Conservation (phyloP, 495 filamentous ascomycete species). For the Margaritispora aquatica region DNA sequence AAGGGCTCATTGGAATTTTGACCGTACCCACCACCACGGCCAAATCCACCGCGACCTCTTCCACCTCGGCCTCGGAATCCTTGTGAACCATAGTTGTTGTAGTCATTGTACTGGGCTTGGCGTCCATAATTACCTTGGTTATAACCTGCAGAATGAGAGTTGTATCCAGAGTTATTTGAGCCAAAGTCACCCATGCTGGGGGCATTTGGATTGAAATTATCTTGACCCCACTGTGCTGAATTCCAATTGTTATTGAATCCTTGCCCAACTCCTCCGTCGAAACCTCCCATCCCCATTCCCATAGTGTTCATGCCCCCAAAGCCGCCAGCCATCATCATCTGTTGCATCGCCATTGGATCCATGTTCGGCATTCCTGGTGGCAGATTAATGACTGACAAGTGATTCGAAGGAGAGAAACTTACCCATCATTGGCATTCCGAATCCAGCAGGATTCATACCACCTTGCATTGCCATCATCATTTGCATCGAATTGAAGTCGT, state of each 20-base stretch:
- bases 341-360: constrained; percentile 86
- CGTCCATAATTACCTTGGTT: constrained; percentile 54
- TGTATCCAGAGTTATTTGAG: constrained; percentile 70
- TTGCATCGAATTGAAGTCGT: constrained; percentile 68
- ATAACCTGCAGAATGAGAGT: constrained; percentile 40
- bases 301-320: constrained; percentile 82
- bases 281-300: constrained; percentile 83
- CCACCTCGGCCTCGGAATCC: constrained; percentile 58
- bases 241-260: constrained; percentile 44
- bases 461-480: constrained; percentile 69
- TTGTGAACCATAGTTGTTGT: constrained; percentile 48
- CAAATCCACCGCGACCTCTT: constrained; percentile 50
- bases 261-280: constrained; percentile 39
- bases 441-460: constrained; percentile 58
- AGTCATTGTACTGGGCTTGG: constrained; percentile 52
- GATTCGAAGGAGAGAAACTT: constrained; percentile 30
- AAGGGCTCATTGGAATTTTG: constrained; percentile 24
- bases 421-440: constrained; percentile 81
- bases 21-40: constrained; percentile 29
- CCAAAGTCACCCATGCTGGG: constrained; percentile 74
- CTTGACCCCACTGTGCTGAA: constrained; percentile 57
- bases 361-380: constrained; percentile 71
- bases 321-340: constrained; percentile 76
- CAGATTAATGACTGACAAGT: too few relatives aligned
- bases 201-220: constrained; percentile 70